A percentile compares a stretch with the other conserved stretches of the same genome.
phyloP scores from a whole-genome alignment of 2,329 filamentous ascomycete genomes.

The Raffaelea ambrosiae region DNA sequence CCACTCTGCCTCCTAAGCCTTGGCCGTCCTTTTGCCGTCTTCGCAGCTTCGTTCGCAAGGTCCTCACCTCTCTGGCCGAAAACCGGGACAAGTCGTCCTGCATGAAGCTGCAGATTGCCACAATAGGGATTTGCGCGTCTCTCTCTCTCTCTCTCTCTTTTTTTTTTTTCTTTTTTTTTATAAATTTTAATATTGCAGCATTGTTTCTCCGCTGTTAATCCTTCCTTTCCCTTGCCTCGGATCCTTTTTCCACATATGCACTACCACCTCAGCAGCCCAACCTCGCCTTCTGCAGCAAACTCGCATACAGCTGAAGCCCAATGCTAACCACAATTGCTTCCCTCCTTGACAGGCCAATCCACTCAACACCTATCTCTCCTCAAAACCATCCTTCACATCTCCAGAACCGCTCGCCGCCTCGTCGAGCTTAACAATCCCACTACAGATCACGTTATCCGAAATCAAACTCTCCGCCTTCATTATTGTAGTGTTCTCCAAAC shows the following conservation, averaged over 20 bases:
- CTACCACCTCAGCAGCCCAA: too few relatives aligned
- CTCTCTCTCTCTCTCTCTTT: not conserved
- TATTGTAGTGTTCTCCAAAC: slow-evolving; percentile 93
- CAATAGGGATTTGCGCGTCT: too few relatives aligned
- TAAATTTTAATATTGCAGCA: not conserved
- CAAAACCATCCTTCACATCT: slow-evolving; percentile 85
- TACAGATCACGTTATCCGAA: slow-evolving; percentile 92
- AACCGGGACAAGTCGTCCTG: too few relatives aligned
- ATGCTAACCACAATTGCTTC: not conserved
- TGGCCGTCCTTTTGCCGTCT: too few relatives aligned
- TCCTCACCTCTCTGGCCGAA: too few relatives aligned
- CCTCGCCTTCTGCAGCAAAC: too few relatives aligned
- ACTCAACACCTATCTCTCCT: slow-evolving; percentile 88
- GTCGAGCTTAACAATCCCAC: slow-evolving; percentile 88
- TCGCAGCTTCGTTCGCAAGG: too few relatives aligned
- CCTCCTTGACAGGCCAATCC: slow-evolving; percentile 89
- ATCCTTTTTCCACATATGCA: too few relatives aligned
- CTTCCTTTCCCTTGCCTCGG: too few relatives aligned
- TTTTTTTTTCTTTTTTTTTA: not conserved
- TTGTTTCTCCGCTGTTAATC: not conserved
- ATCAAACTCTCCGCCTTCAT: slow-evolving; percentile 96
- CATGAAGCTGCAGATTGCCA: too few relatives aligned
- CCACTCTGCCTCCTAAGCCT: too few relatives aligned
- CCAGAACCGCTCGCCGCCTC: slow-evolving; percentile 86
- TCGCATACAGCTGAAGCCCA: too few relatives aligned